These are phyloP conservation scores for Isoetes taiwanensis DNA, from an alignment of 75 land plant species.

Conservation along the genomic window DNA sequence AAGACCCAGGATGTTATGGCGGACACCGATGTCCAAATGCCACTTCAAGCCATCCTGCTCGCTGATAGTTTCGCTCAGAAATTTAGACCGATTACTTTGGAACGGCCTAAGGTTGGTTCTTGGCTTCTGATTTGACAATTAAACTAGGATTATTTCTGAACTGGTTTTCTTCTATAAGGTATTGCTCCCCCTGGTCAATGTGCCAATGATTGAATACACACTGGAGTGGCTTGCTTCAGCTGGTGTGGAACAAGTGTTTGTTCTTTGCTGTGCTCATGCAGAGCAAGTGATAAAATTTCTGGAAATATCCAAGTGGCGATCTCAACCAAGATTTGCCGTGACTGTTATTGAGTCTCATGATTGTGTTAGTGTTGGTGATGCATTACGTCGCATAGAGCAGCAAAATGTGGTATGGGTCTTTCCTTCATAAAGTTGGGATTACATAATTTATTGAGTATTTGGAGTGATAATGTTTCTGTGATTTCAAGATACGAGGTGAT, in stretches of 20 bases:
- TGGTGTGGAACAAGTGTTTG: slow-evolving; percentile 92
- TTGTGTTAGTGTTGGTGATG: slow-evolving; percentile 82
- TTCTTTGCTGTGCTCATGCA: slow-evolving; percentile 89
- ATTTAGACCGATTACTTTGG: slow-evolving; percentile 93
- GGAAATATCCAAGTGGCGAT: slow-evolving; percentile 57
- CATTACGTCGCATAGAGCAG: slow-evolving; percentile 70
- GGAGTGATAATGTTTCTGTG: not conserved
- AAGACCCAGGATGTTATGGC: slow-evolving; percentile 35
- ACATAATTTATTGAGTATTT: slow-evolving; percentile 2
- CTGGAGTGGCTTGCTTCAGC: slow-evolving; percentile 92
- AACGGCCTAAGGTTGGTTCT: slow-evolving; percentile 73
- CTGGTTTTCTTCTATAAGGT: slow-evolving; percentile 31
- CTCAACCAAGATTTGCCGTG: slow-evolving; percentile 53
- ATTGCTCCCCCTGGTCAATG: slow-evolving; percentile 64
- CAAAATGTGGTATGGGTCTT: slow-evolving; percentile 55
- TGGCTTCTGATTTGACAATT: not conserved
- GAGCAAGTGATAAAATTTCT: slow-evolving; percentile 63
- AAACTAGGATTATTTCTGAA: not conserved
- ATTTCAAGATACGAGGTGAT: slow-evolving; percentile 67
- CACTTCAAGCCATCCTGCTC: slow-evolving; percentile 72
- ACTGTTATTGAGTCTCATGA: slow-evolving; percentile 68
- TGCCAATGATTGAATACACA: slow-evolving; percentile 87
- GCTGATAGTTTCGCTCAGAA: slow-evolving; percentile 81
- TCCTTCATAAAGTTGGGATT: not conserved
- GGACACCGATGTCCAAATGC: slow-evolving; percentile 52